Evolutionary conservation across 2,329 filamentous ascomycete genomes (phyloP).

Genomic region (Xylariomycetidae sp.): DNA sequence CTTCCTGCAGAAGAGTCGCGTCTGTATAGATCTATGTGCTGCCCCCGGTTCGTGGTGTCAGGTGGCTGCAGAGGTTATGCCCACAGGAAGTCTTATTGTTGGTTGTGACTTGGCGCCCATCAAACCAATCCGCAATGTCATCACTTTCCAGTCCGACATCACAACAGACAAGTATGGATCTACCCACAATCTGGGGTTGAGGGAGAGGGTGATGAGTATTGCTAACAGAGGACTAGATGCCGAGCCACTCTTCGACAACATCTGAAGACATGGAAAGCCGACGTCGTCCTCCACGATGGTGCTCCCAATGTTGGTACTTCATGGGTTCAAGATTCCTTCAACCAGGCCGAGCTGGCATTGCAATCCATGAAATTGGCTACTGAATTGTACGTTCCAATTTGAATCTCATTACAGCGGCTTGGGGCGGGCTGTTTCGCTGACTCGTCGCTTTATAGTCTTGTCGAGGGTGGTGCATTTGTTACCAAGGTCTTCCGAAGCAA

Average conservation of each 20-base stretch:
- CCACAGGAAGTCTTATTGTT: slow-evolving; percentile 79
- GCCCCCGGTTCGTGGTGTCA: slow-evolving; percentile 97
- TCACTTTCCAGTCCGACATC: slow-evolving; percentile 96
- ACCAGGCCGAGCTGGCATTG: slow-evolving; percentile 86
- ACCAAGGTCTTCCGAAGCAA: slow-evolving; percentile 97
- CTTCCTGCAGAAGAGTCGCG: slow-evolving; percentile 94
- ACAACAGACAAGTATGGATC: slow-evolving; percentile 96
- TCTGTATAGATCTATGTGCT: slow-evolving; percentile 93
- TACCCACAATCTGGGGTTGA: no score
- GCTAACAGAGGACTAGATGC: no score
- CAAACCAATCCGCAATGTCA: slow-evolving; percentile 89
- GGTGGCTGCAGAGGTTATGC: slow-evolving; percentile 94
- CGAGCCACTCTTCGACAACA: slow-evolving; percentile 83
- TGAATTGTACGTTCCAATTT: no score
- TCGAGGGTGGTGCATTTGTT: slow-evolving; percentile 85
- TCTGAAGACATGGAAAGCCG: slow-evolving; percentile 92
- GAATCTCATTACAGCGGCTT: no score
- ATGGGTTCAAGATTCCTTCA: slow-evolving; percentile 98
- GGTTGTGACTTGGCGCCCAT: slow-evolving; percentile 94
- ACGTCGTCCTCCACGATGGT: slow-evolving; percentile 92
- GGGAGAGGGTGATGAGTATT: no score
- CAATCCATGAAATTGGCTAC: slow-evolving; percentile 90
- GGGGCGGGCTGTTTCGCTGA: no score
- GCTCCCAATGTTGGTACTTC: slow-evolving; percentile 97
- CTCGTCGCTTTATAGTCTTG: no score